Conservation (phyloP, 2,329 filamentous ascomycete genomes). For the Exophiala oligosperma region DNA sequence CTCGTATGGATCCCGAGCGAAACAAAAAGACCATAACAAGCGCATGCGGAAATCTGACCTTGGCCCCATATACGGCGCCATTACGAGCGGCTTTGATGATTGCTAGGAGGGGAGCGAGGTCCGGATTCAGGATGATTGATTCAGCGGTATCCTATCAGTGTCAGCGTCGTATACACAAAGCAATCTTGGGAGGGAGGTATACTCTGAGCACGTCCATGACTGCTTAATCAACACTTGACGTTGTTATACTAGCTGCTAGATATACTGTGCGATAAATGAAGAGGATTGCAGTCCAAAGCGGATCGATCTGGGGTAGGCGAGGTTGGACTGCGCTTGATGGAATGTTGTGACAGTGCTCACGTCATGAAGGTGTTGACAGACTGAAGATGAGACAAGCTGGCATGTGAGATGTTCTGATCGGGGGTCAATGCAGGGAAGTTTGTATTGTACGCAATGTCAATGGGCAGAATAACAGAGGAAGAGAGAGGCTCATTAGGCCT, state of each 20-base stretch:
- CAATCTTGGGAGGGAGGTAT: neutral
- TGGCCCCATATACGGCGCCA: constrained; percentile 93
- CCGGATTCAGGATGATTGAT: constrained; percentile 24
- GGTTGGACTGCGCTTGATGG: neutral
- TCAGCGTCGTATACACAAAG: neutral
- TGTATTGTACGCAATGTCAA: neutral
- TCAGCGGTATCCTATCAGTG: constrained; percentile 19
- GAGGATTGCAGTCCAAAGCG: neutral
- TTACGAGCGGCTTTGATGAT: constrained; percentile 93
- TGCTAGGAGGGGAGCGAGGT: constrained; percentile 77
- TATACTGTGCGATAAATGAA: neutral
- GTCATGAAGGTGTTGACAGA: neutral
- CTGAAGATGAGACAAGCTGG: neutral
- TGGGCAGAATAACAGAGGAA: neutral
- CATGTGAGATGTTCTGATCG: neutral
- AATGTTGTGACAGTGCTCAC: neutral
- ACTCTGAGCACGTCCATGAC: constrained; percentile 23
- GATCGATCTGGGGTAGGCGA: neutral
- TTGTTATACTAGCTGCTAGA: neutral
- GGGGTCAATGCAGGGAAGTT: neutral
- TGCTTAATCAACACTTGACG: neutral
- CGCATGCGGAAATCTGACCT: constrained; percentile 97
- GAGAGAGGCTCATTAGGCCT: neutral
- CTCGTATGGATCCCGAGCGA: constrained; percentile 82
- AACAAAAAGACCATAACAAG: constrained; percentile 98